Conservation (phyloP, 768 basidiomycete species). For the Lentinus tigrinus region DNA sequence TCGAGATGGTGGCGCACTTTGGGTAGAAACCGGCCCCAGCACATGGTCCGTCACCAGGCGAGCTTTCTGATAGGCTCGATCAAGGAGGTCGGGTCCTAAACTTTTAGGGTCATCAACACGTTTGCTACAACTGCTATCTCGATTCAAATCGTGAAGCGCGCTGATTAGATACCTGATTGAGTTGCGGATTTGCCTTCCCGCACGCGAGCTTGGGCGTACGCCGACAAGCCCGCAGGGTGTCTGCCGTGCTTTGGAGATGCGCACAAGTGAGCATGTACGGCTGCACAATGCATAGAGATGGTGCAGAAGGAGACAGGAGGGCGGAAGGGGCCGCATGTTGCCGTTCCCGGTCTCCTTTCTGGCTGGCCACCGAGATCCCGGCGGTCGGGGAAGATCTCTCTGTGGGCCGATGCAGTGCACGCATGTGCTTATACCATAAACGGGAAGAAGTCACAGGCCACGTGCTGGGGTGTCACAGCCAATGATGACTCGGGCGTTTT, state of each 20-base stretch:
- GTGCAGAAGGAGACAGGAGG: background rate
- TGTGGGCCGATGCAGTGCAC: conserved; percentile 14
- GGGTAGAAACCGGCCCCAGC: conserved; percentile 12
- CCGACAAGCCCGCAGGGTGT: too few relatives aligned
- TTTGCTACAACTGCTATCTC: conserved; percentile 20
- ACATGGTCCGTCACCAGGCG: conserved; percentile 11
- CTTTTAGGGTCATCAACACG: conserved; percentile 17
- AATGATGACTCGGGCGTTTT: conserved; percentile 15
- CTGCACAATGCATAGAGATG: too few relatives aligned
- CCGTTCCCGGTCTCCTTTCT: background rate
- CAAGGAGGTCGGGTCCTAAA: conserved; percentile 9
- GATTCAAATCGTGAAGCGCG: conserved; percentile 11
- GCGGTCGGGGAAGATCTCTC: conserved; percentile 3
- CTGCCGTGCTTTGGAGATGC: too few relatives aligned
- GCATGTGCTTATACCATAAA: background rate
- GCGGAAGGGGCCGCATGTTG: background rate
- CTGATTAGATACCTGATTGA: background rate
- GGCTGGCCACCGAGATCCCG: conserved; percentile 9
- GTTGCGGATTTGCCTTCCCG: background rate
- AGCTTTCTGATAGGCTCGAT: conserved; percentile 18
- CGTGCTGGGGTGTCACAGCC: conserved; percentile 10
- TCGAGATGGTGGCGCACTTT: conserved; percentile 14
- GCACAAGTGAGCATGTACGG: too few relatives aligned
- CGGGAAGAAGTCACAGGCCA: background rate
- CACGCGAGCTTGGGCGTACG: background rate